Conservation (phyloP, 2,329 filamentous ascomycete genomes). For the Penicillium rolfsii region DNA sequence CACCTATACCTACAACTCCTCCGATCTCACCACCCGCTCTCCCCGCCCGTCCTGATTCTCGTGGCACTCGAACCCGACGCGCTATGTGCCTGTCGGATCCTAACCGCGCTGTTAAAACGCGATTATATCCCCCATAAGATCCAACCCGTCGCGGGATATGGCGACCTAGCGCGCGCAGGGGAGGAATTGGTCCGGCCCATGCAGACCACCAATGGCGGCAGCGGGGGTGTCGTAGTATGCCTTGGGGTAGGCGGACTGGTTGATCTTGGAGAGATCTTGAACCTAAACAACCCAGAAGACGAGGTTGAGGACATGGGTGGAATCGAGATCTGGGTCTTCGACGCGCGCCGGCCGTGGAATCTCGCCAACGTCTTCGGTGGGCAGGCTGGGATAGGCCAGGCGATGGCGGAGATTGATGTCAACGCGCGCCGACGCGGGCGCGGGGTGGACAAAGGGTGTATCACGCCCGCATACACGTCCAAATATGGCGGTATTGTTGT, state of each 20-base stretch:
- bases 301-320: slow-evolving; percentile 67
- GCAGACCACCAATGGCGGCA: slow-evolving; percentile 81
- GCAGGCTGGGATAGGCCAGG: slow-evolving; percentile 57
- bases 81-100: slow-evolving; percentile 90
- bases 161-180: slow-evolving; percentile 79
- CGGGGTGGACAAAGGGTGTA: slow-evolving; percentile 73
- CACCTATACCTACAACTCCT: slow-evolving; percentile 91
- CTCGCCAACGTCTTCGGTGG: slow-evolving; percentile 89
- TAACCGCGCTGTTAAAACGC: slow-evolving; percentile 90
- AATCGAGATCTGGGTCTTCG: slow-evolving; percentile 95
- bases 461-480: slow-evolving; percentile 72
- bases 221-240: slow-evolving; percentile 86
- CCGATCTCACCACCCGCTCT: slow-evolving; percentile 82
- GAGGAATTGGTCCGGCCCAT: slow-evolving; percentile 79
- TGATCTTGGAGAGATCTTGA: slow-evolving; percentile 78
- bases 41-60: slow-evolving; percentile 86
- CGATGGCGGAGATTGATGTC: slow-evolving; percentile 51
- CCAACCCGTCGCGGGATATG: slow-evolving; percentile 90
- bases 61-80: slow-evolving; percentile 94
- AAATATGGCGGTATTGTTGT: slow-evolving; percentile 88
- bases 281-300: slow-evolving; percentile 72
- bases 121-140: slow-evolving; percentile 99
- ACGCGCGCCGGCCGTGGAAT: slow-evolving; percentile 92
- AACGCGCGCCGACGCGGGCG: slow-evolving; percentile 54
- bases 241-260: slow-evolving; percentile 90